A percentile compares a stretch with the other conserved stretches of the same genome.
Evolutionary conservation across 169 alveolate species (phyloP).

Genomic region (Perkinsus chesapeaki): DNA sequence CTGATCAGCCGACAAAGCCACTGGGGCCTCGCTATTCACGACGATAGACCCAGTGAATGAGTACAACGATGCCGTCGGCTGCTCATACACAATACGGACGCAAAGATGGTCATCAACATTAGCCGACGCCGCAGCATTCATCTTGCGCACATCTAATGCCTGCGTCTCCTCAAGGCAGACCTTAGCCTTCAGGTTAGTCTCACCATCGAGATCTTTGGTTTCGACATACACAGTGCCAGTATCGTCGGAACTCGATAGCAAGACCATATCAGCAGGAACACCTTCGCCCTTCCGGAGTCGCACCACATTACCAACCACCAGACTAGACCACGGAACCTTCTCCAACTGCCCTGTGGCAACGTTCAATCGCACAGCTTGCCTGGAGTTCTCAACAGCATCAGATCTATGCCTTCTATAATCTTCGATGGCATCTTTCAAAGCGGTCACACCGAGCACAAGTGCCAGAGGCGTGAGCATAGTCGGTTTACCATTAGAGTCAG

Average conservation of each 20-base stretch:
- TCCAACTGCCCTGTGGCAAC: neutral
- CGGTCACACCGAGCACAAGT: slow-evolving; percentile 78
- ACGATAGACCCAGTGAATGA: slow-evolving; percentile 43
- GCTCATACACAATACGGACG: slow-evolving; percentile 35
- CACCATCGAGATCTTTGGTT: slow-evolving; percentile 63
- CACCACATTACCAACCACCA: neutral
- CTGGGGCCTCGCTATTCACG: slow-evolving; percentile 35
- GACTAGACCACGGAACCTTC: neutral
- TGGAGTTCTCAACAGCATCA: slow-evolving; percentile 66
- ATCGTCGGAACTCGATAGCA: slow-evolving; percentile 73
- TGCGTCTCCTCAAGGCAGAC: slow-evolving; percentile 33
- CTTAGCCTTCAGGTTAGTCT: slow-evolving; percentile 82
- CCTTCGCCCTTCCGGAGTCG: slow-evolving; percentile 36
- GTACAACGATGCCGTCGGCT: slow-evolving; percentile 56
- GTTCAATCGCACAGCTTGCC: neutral
- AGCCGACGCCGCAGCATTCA: neutral
- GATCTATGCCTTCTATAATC: slow-evolving; percentile 77
- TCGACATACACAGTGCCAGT: slow-evolving; percentile 64
- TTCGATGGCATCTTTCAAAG: slow-evolving; percentile 83
- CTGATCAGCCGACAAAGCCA: slow-evolving; percentile 17
- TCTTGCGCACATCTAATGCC: neutral
- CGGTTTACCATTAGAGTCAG: slow-evolving; percentile 79
- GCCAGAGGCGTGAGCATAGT: slow-evolving; percentile 77
- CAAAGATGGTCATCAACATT: neutral
- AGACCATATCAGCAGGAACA: slow-evolving; percentile 89